A percentile compares a stretch with the other conserved stretches of the same genome.
phyloP scores from a whole-genome alignment of 352 stramenopile genomes.

The Globisporangium echinulatum region DNA sequence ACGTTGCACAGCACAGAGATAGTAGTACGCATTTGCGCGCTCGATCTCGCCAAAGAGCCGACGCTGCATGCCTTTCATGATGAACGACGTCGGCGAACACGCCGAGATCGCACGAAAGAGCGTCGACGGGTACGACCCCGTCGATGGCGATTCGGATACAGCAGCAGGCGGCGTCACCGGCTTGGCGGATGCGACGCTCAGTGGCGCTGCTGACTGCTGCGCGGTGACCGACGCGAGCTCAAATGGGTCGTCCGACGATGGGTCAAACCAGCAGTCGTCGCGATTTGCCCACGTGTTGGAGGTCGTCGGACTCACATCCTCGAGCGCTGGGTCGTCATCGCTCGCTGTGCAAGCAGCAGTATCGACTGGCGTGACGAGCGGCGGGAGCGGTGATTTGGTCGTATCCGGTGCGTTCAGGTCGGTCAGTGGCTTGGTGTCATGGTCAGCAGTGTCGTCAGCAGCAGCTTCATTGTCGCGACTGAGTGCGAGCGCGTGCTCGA shows the following conservation, averaged over 20 bases:
- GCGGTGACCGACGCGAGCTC: neutral
- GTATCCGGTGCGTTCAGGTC: neutral
- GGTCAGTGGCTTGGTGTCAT: neutral
- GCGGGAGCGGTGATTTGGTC: neutral
- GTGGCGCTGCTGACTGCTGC: neutral
- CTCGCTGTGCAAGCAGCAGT: too few relatives aligned
- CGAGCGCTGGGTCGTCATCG: too few relatives aligned
- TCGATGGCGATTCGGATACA: slow-evolving; percentile 4
- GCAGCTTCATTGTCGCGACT: neutral
- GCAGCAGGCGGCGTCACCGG: slow-evolving; percentile 1
- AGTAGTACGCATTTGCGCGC: slow-evolving; percentile 72
- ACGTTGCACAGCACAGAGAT: slow-evolving; percentile 32
- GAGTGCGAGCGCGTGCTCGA: slow-evolving; percentile 6
- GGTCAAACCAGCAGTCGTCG: too few relatives aligned
- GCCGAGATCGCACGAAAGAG: slow-evolving; percentile 37
- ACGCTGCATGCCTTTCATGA: slow-evolving; percentile 60
- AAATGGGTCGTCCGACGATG: neutral
- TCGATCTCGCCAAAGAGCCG: slow-evolving; percentile 53
- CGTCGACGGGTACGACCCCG: slow-evolving; percentile 28
- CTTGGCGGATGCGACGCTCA: slow-evolving; percentile 4
- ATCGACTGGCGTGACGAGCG: neutral
- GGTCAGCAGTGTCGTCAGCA: neutral
- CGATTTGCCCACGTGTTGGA: too few relatives aligned
- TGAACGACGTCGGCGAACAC: slow-evolving; percentile 43
- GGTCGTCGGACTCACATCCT: slow-evolving; percentile 6